Percentiles rank a stretch among this genome's conserved stretches.
Evolutionary conservation across 176 grass and related monocot species (phyloP).

Genomic region (Saccharum officinarum): DNA sequence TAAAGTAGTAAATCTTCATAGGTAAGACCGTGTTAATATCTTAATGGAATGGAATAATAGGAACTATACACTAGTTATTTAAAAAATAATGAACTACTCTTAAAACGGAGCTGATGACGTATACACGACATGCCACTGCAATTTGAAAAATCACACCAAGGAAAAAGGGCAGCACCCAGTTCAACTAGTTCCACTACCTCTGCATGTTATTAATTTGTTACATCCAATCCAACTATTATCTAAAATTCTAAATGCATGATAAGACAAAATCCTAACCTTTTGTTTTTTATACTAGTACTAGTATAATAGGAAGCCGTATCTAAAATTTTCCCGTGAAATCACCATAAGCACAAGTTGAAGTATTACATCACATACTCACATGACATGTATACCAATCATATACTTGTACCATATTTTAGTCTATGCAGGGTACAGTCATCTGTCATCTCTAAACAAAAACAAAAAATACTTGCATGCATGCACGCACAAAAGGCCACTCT

Average conservation of each 20-base stretch:
- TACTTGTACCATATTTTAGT: background rate
- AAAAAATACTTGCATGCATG: background rate
- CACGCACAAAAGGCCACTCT: background rate
- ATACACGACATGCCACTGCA: background rate
- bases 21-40: background rate
- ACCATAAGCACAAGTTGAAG: conserved; percentile 26
- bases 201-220: background rate
- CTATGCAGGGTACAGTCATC: background rate
- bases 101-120: background rate
- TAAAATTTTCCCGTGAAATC: conserved; percentile 7
- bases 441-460: background rate
- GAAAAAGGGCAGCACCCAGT: background rate
- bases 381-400: background rate
- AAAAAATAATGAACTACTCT: background rate
- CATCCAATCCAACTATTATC: background rate
- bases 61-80: background rate
- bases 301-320: background rate
- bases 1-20: background rate
- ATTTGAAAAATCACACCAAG: background rate
- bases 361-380: background rate
- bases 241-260: background rate
- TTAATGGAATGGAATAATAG: background rate
- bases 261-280: conserved; percentile 2
- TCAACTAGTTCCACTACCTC: background rate
- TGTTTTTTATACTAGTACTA: background rate